Conservation (phyloP, 148 eudicot genomes). For the Cornus controversa region DNA sequence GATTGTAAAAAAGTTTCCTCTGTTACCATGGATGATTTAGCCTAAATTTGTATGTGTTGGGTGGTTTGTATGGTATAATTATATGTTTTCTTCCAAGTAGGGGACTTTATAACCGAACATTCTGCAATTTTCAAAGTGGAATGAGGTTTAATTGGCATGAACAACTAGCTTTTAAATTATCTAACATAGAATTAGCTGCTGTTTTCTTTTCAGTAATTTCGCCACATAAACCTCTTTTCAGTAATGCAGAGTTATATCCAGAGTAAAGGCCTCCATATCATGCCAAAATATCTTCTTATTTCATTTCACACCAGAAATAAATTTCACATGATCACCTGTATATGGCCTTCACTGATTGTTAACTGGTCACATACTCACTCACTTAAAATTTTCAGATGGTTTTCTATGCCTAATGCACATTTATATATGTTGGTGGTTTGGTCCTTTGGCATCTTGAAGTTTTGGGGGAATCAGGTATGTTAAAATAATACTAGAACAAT, state of each 20-base stretch:
- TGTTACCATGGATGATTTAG: too few species aligned
- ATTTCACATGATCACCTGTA: neutral
- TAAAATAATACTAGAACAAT: neutral
- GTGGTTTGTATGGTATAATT: too few species aligned
- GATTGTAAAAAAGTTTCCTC: too few species aligned
- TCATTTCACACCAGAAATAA: neutral
- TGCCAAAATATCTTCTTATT: neutral
- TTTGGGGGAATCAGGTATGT: neutral
- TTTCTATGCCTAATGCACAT: neutral
- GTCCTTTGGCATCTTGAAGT: neutral
- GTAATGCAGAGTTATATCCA: neutral
- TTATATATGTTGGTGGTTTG: neutral
- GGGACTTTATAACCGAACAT: too few species aligned
- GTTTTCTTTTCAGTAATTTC: neutral
- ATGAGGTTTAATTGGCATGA: too few species aligned
- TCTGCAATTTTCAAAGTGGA: too few species aligned
- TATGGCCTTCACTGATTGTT: neutral
- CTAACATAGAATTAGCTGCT: neutral
- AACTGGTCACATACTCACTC: neutral
- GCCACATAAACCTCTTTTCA: too few species aligned
- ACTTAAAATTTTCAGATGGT: neutral
- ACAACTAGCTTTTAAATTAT: neutral
- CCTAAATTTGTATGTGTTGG: too few species aligned
- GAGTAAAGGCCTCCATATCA: neutral
- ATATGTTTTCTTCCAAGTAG: too few species aligned